A percentile compares a stretch with the other conserved stretches of the same genome.
Conservation (phyloP, 768 basidiomycete species). For the Mycena leptocephala region DNA sequence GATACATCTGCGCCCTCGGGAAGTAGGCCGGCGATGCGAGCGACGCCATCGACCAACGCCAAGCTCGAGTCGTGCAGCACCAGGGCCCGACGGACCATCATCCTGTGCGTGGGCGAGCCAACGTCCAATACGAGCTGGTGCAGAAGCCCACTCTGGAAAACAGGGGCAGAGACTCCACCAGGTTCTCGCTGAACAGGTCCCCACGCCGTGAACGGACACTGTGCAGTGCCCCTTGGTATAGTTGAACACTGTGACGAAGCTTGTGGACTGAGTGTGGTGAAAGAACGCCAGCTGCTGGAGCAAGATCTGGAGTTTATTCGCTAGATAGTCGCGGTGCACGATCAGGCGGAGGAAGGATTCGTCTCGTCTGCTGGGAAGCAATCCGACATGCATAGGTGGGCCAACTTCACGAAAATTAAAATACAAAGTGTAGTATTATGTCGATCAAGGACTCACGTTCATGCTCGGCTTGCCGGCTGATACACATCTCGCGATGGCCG, state of each 20-base stretch:
- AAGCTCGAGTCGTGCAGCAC: background rate
- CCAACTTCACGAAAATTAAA: background rate
- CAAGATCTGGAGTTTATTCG: background rate
- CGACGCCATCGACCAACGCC: background rate
- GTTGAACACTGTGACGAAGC: background rate
- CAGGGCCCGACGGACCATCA: background rate
- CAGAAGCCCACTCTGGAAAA: background rate
- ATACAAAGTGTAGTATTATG: background rate
- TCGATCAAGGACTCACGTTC: too few relatives aligned
- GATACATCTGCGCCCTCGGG: background rate
- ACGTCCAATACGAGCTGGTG: background rate
- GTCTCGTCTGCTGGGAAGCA: background rate
- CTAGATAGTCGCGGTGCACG: background rate
- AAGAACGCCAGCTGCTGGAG: background rate
- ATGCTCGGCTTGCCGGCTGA: too few relatives aligned
- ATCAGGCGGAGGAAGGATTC: background rate
- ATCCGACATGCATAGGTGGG: background rate
- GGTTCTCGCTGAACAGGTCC: background rate
- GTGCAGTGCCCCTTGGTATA: background rate
- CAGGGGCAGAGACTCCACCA: background rate
- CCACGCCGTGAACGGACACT: background rate
- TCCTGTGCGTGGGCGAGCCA: too few relatives aligned
- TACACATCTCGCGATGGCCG: too few relatives aligned
- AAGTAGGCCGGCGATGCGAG: background rate
- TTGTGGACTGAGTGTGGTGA: background rate